Percentiles rank a stretch among this genome's conserved stretches.
Evolutionary conservation across 768 basidiomycete genomes (phyloP).

Genomic region (Collybia mongolica): DNA sequence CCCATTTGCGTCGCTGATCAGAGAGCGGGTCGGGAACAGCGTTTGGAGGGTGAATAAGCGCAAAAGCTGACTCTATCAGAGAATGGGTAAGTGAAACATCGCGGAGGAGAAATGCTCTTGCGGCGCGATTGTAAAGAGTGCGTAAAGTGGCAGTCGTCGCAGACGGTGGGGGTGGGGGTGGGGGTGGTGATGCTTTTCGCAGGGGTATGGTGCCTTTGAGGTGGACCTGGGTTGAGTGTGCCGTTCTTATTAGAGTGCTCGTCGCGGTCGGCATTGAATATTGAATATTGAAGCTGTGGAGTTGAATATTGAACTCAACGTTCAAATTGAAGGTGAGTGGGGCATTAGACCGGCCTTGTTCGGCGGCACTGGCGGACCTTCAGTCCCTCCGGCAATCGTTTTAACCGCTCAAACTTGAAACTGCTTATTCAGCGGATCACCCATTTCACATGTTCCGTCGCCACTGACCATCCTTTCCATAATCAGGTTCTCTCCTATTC

Average conservation of each 20-base stretch:
- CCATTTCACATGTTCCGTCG: neutral
- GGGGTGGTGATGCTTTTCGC: conserved; percentile 1
- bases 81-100: conserved; percentile 66
- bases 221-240: conserved; percentile 25
- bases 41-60: conserved; percentile 47
- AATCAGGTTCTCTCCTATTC: too few relatives aligned
- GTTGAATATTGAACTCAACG: too few relatives aligned
- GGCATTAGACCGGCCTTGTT: too few relatives aligned
- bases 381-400: neutral
- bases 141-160: conserved; percentile 53
- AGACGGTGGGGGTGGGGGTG: conserved; percentile 17
- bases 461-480: too few relatives aligned
- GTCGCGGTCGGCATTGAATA: conserved; percentile 51
- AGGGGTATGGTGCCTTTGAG: conserved; percentile 30
- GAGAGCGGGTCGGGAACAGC: conserved; percentile 38
- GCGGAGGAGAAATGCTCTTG: conserved; percentile 75
- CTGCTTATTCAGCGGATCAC: neutral
- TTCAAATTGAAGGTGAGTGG: too few relatives aligned
- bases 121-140: conserved; percentile 74
- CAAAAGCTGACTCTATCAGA: conserved; percentile 67
- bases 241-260: conserved; percentile 32
- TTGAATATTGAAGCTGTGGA: too few relatives aligned
- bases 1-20: conserved; percentile 76
- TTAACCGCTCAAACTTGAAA: neutral
- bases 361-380: too few relatives aligned